Percentiles rank a stretch among this genome's conserved stretches.
Conservation (phyloP, 768 basidiomycete genomes). For the Podaxis sp. region DNA sequence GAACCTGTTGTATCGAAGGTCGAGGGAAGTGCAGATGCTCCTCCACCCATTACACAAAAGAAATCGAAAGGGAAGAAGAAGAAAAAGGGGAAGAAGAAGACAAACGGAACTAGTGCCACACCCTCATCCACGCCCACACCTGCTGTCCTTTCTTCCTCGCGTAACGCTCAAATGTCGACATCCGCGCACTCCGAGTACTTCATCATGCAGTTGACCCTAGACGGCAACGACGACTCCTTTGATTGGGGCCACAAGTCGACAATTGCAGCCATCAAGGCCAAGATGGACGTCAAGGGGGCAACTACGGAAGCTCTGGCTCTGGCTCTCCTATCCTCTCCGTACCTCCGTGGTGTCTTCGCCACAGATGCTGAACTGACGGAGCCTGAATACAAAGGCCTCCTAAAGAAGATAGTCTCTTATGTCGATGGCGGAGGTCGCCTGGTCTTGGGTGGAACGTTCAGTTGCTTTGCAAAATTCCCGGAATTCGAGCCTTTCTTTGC, state of each 20-base stretch:
- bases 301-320: conserved; percentile 19
- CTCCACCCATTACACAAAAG: not conserved
- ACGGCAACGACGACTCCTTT: conserved; percentile 12
- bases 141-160: not conserved
- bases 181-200: conserved; percentile 3
- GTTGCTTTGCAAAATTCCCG: conserved; percentile 15
- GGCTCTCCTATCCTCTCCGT: conserved; percentile 23
- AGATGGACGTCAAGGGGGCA: conserved; percentile 19
- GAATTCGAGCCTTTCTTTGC: conserved; percentile 24
- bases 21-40: not conserved
- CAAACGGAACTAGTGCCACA: not conserved
- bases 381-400: conserved; percentile 19
- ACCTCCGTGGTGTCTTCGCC: conserved; percentile 30
- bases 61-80: not conserved
- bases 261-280: conserved; percentile 18
- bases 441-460: conserved; percentile 30
- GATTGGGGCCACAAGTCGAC: conserved; percentile 11
- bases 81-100: conserved; percentile 6
- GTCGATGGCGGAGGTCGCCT: conserved; percentile 28
- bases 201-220: conserved; percentile 19
- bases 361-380: conserved; percentile 27
- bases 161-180: not conserved
- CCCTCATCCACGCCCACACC: not conserved
- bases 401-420: conserved; percentile 26
- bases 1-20: not conserved